Base-by-base conservation (phyloP, 495 filamentous ascomycete genomes). In the Penicillium verhagenii region DNA sequence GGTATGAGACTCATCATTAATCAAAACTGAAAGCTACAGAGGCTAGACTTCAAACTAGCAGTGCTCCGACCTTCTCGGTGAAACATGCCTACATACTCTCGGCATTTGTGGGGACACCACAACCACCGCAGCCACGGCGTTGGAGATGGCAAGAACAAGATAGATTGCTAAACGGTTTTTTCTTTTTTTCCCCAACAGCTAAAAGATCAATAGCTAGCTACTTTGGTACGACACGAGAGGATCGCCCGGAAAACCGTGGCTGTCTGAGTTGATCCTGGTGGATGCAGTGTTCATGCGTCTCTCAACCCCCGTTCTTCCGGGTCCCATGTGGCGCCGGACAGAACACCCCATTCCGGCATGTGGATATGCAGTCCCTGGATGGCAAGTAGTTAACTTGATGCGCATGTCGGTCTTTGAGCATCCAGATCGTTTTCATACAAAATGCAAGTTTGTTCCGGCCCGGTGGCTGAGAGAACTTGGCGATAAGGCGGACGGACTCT, bases 391-490 rank as follows among this genome's bases (percentile, higher is more conserved):
- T 14, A 18, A 35, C 18, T 46, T 51, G 23, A 56, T 53, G 25
- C 35, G 47, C 20, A 23, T 45, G 21, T 52, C 38, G 26, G 48
- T 49, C 31, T 59, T 50, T 16, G 40, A 44, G 6, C 37, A 48
- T 29, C 26, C 48, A 37, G 43, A 53, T 10, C n/a, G 31, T 1
- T 50, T 56, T 35, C 52, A 59, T 26, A 43, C 55, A 28, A 9
- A 47, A 11, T 18, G 44, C 24, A 43, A 56, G 35, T 28, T 59
- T 51, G 11, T 46, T 14, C 50, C 50, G 20, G 53, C 31, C 29
- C 47, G 44, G 28, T 64, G 54, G 52, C 13, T 61, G 50, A 43
- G 47, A 43, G 54, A 57, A 14, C 51, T 52, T 26, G 54, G 58
- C 26, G 54, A 49, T 19, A 57, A 58, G 23, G 13, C 54, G 46